Evolutionary conservation across 352 stramenopile species (phyloP).

Genomic region (Globisporangium solare): DNA sequence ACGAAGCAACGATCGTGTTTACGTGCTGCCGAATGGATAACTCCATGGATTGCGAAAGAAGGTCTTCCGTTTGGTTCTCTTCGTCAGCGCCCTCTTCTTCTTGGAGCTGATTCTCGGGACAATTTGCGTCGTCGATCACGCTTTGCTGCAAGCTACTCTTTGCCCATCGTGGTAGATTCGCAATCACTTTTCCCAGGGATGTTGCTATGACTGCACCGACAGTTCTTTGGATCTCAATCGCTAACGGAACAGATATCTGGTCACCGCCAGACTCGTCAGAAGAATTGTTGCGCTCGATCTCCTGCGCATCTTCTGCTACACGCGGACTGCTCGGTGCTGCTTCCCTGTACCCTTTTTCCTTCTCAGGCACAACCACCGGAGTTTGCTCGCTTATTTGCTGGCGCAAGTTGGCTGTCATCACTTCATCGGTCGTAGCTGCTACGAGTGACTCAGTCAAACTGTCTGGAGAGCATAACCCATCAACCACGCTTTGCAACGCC

Average conservation of each 20-base stretch:
- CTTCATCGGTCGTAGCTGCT: conserved; percentile 5
- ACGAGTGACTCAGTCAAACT: conserved; percentile 13
- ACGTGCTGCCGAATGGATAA: conserved; percentile 36
- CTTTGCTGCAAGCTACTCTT: background rate
- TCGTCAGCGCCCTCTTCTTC: background rate
- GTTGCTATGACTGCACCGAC: conserved; percentile 16
- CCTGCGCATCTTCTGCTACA: background rate
- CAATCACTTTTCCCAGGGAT: conserved; percentile 23
- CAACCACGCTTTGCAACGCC: conserved; percentile 22
- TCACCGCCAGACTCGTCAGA: background rate
- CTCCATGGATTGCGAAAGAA: conserved; percentile 21
- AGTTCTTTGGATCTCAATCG: conserved; percentile 22
- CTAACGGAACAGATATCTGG: conserved; percentile 16
- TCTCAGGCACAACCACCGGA: background rate
- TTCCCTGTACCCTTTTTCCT: background rate
- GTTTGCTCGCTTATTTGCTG: background rate
- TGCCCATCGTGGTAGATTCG: conserved; percentile 4
- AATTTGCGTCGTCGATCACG: background rate
- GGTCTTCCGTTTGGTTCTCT: background rate
- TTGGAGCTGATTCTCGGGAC: background rate
- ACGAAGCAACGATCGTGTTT: conserved; percentile 32
- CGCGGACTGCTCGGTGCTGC: background rate
- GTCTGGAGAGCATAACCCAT: conserved; percentile 11
- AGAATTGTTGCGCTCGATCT: background rate
- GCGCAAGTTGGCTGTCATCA: background rate